A percentile compares a stretch with the other conserved stretches of the same genome.
phyloP scores from a whole-genome alignment of 768 basidiomycete species.

The Rhodotorula graminis region DNA sequence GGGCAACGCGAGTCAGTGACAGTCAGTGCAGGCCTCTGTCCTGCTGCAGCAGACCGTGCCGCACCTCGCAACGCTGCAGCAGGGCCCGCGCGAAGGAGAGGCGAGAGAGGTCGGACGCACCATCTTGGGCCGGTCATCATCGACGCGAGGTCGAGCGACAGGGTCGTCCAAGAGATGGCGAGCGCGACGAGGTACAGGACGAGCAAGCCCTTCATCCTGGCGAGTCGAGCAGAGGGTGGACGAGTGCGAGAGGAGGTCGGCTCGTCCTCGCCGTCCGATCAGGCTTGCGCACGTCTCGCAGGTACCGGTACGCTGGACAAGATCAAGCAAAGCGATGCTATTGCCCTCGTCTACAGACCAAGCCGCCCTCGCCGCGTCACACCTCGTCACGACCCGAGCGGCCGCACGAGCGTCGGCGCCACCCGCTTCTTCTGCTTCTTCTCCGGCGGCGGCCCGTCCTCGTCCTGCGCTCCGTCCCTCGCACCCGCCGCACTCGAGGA shows the following conservation, averaged over 20 bases:
- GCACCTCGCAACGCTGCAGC: too few relatives aligned
- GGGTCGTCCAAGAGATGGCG: conserved; percentile 1
- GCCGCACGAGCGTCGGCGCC: conserved; percentile 7
- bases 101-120: background rate
- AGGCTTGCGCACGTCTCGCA: too few relatives aligned
- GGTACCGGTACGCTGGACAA: background rate
- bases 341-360: too few relatives aligned
- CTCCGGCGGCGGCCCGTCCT: background rate
- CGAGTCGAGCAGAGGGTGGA: background rate
- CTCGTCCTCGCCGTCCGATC: too few relatives aligned
- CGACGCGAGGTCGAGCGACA: background rate
- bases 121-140: background rate
- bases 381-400: background rate
- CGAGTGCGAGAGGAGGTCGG: background rate
- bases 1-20: too few relatives aligned
- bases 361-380: background rate
- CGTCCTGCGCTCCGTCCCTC: background rate
- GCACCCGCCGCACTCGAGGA: too few relatives aligned
- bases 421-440: conserved; percentile 17
- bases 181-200: conserved; percentile 9
- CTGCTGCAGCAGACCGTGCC: too few relatives aligned
- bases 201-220: conserved; percentile 14
- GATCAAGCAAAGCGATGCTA: background rate
- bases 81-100: background rate
- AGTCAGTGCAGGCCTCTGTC: too few relatives aligned